phyloP scores from a whole-genome alignment of 331 rosid genomes.

The Arachis monticola region DNA sequence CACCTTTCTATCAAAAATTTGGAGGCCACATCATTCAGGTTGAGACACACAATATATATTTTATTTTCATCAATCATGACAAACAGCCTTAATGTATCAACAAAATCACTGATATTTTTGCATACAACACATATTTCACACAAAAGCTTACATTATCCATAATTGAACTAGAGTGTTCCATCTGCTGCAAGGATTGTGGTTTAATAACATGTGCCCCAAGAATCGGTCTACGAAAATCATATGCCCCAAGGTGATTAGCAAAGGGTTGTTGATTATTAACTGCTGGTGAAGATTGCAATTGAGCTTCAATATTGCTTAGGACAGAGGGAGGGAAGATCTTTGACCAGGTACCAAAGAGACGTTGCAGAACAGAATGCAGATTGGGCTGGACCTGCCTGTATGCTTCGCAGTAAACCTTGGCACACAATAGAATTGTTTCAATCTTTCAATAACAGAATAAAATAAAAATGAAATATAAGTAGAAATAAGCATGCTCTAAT shows the following conservation, averaged over 20 bases:
- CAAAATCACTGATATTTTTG: conserved; percentile 4
- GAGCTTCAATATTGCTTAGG: conserved; percentile 70
- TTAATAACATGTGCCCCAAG: conserved; percentile 85
- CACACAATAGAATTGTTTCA: conserved; percentile 24
- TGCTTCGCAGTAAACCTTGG: conserved; percentile 84
- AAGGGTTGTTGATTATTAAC: conserved; percentile 57
- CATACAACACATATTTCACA: not conserved
- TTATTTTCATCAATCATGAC: not conserved
- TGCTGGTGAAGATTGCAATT: conserved; percentile 67
- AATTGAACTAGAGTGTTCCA: conserved; percentile 51
- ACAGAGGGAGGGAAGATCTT: conserved; percentile 69
- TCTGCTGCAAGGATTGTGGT: conserved; percentile 74
- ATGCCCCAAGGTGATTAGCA: conserved; percentile 56
- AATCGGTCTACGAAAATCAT: conserved; percentile 76
- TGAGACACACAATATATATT: no score
- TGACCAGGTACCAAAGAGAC: conserved; percentile 89
- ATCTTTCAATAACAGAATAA: no score
- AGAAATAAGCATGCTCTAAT: conserved; percentile 18
- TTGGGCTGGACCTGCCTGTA: conserved; percentile 71
- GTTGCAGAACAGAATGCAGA: conserved; percentile 73
- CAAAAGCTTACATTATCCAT: conserved; percentile 68
- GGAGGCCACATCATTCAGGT: no score
- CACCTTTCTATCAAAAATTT: not conserved
- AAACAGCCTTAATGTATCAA: not conserved
- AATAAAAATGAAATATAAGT: not conserved